Evolutionary conservation across 2,329 filamentous ascomycete species (phyloP), one percentile per base, ranked within the genome.

Genomic region (Botrytis cinerea): DNA sequence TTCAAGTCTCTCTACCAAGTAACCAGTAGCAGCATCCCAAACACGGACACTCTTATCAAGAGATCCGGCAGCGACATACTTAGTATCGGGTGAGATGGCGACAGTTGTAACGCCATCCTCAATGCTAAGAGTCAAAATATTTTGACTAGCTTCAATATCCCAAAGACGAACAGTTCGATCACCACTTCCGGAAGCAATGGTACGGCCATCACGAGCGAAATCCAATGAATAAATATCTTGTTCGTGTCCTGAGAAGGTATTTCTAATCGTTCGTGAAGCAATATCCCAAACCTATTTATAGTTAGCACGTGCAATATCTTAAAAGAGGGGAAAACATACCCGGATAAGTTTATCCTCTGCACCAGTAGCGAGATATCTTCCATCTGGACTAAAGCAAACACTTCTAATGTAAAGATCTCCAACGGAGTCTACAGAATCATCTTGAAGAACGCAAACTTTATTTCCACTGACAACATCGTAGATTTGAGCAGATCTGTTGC

Each of bases 401-500:
- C 95, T 98, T 79, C 96, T 88, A 79, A 99, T 99, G 83, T 98
- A 99, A 46, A 99, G 86, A 83, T 99, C 96, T 43, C 95, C 95
- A 72, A 93, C 91, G 78, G 95, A 91, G 77, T 97, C 94, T 63
- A 94, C 93, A 63, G 88, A 92, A 78, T 95, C 92, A 79, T 99
- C 96, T 82, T 97, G 94, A 48, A 98, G 86, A 74, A 96, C 92
- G 77, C 93, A 96, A 71, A 98, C 90, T 82, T 95, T 96, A 78
- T 93, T 90, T 73, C 96, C 96, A 25, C 90, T 92, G 79, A 90
- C 87, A 60, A 98, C 95, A 77, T 99, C 96, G 82, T 96, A 99
- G 79, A 99, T 99, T 83, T 98, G 95, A n/a, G 96, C 96, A n/a
- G 94, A 97, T 76, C 95, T 88, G 83, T 99, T 99, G 87, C 96